These are phyloP conservation scores for Mychonastes homosphaera DNA, from an alignment of 139 green algal genomes.

Conservation along the genomic window DNA sequence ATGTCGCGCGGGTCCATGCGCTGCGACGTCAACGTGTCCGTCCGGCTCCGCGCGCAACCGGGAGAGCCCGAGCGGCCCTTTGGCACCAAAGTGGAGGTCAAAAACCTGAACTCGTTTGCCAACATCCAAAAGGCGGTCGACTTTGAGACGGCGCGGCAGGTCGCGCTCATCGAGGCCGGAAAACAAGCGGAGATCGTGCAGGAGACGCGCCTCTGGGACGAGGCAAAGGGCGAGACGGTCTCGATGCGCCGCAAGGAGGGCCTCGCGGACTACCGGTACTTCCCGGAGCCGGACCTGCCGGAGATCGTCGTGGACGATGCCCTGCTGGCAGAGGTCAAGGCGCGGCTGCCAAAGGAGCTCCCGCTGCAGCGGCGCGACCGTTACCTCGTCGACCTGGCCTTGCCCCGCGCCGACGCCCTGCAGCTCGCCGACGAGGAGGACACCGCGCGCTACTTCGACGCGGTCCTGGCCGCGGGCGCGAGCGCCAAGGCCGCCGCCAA, in stretches of 20 bases:
- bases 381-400: constrained; percentile 56
- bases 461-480: constrained; percentile 43
- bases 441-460: constrained; percentile 65
- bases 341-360: constrained; percentile 66
- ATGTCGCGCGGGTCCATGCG: constrained; percentile 84
- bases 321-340: constrained; percentile 34
- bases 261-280: constrained; percentile 96
- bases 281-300: constrained; percentile 92
- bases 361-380: constrained; percentile 53
- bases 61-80: constrained; percentile 38
- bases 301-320: constrained; percentile 48
- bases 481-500: constrained; percentile 77
- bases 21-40: constrained; percentile 85
- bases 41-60: no score
- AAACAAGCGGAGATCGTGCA: constrained; percentile 63
- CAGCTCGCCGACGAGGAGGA: constrained; percentile 72
- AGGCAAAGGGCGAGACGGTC: constrained; percentile 58
- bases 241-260: constrained; percentile 90
- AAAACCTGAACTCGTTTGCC: constrained; percentile 98
- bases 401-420: constrained; percentile 65
- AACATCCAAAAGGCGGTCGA: constrained; percentile 92
- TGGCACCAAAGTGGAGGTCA: constrained; percentile 96
- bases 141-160: no score
- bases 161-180: constrained; percentile 48
- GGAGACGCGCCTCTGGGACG: constrained; percentile 94